phyloP scores from a whole-genome alignment of 2,329 filamentous ascomycete genomes.

The Ustilaginoidea virens region DNA sequence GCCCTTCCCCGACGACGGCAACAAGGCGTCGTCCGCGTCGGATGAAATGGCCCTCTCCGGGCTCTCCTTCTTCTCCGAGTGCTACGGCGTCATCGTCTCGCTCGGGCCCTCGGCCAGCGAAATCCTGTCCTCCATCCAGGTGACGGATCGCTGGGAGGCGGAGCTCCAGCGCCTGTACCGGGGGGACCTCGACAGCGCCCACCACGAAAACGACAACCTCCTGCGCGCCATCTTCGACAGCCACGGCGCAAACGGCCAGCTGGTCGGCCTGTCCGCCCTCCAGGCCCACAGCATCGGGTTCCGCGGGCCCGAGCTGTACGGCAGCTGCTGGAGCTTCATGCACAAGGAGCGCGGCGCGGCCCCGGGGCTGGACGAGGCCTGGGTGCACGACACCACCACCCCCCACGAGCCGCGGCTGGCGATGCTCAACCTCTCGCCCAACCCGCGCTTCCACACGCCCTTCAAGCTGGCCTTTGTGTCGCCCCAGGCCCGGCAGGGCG shows the following conservation, averaged over 20 bases:
- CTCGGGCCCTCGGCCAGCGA: constrained; percentile 4
- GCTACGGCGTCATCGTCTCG: constrained; percentile 4
- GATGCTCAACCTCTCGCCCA: constrained; percentile 2
- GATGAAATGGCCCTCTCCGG: constrained; percentile 5
- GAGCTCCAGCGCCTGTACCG: constrained; percentile 6
- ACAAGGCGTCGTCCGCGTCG: neutral
- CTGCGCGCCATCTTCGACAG: constrained; percentile 5
- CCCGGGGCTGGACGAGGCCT: constrained; percentile 3
- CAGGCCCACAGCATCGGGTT: constrained; percentile 3
- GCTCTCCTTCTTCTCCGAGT: constrained; percentile 3
- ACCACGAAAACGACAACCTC: constrained; percentile 5
- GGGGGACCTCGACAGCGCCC: constrained; percentile 4
- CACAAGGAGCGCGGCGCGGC: constrained; percentile 1
- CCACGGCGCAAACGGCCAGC: constrained; percentile 1
- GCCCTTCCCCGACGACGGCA: constrained; percentile 1
- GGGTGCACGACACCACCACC: constrained; percentile 1
- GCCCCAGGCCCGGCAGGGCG: constrained; percentile 4
- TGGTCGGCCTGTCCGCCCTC: constrained; percentile 1
- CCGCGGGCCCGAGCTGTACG: constrained; percentile 3
- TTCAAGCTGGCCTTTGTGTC: constrained; percentile 6
- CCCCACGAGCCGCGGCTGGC: constrained; percentile 6
- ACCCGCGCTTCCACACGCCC: neutral
- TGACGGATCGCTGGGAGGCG: constrained; percentile 5
- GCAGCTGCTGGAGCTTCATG: constrained; percentile 4
- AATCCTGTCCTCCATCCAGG: constrained; percentile 5